Base-by-base conservation (phyloP, 352 stramenopile species). In the Pythium pyrilobum region DNA sequence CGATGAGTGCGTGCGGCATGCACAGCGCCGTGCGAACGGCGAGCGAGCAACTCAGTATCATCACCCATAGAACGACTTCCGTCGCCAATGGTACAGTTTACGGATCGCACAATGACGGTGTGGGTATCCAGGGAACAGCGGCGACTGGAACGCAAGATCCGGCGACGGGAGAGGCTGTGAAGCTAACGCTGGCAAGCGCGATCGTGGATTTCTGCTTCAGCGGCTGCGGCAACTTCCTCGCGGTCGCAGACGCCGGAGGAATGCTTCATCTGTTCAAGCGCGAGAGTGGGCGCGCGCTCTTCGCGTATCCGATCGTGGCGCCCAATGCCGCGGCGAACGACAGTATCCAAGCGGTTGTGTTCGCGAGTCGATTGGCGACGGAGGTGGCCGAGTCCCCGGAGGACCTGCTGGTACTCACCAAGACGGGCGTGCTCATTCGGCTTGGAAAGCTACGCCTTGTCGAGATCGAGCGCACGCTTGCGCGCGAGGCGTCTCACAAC, bases 371-470 rank as follows among this genome's bases (percentile, higher is more conserved):
- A 2, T 11, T 11, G 10, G 36, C 21, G 21, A 33, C 16, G 8
- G 37, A 32, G 13, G 28, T 11, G 3, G 27, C 11, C 20, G 45
- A 52, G 24, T 13, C 40, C 6, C 28, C 39, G 8, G 54, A 69
- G 31, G 62, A 69, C 45, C 38, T 69, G 45, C 20, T 69, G 7
- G 62, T 69, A 45, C 46, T 69, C 9, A 69, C 62, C 11, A 23
- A n/a, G 20, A 15, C 32, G 24, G 62, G 62, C 10, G 32, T 65
- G 10, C 51, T 69, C 16, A 54, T 69, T 28, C 55, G 62, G 11
- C 56, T 69, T 23, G 62, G 62, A 15, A 57, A 59, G 8, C 37
- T 69, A 4, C 20, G 32, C 18, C 52, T 69, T 16, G 15, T 21
- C 9, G 45, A 54, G 23, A 59, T 69, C 11, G 55, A 65, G 46